These are phyloP conservation scores for Geotrichum candidum DNA, from an alignment of 1,139 yeast genomes.

Conservation along the genomic window DNA sequence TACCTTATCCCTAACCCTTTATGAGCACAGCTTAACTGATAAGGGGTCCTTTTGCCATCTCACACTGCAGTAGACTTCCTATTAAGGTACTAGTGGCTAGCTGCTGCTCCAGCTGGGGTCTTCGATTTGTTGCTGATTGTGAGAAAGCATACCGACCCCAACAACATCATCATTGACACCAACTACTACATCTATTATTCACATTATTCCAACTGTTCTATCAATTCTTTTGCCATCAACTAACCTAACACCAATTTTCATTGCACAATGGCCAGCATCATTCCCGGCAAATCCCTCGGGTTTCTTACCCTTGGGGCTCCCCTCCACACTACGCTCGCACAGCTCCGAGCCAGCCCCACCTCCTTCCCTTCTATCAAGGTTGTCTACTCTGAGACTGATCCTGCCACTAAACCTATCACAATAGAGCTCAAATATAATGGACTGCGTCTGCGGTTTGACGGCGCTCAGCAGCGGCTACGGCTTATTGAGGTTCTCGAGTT, in stretches of 20 bases:
- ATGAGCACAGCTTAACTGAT: neutral
- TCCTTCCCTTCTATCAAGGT: conserved; percentile 27
- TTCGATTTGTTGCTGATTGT: neutral
- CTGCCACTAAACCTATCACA: conserved; percentile 22
- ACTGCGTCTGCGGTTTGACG: conserved; percentile 29
- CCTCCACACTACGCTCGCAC: conserved; percentile 22
- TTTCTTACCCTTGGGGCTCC: conserved; percentile 26
- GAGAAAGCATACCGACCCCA: neutral
- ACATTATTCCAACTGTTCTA: neutral
- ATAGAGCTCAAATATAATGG: conserved; percentile 28
- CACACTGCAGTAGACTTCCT: neutral
- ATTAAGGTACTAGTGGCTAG: neutral
- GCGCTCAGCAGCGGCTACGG: conserved; percentile 25
- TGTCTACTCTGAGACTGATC: conserved; percentile 22
- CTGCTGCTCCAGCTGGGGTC: neutral
- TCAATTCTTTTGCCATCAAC: neutral
- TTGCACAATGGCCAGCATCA: conserved; percentile 10
- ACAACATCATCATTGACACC: neutral
- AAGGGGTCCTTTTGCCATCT: neutral
- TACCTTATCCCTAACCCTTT: neutral
- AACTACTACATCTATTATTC: neutral
- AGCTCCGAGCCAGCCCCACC: conserved; percentile 23
- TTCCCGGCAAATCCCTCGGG: conserved; percentile 17
- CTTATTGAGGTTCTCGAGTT: conserved; percentile 29
- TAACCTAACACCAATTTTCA: neutral